Evolutionary conservation across 2,329 filamentous ascomycete species (phyloP).

Genomic region (Clonostachys rosea): DNA sequence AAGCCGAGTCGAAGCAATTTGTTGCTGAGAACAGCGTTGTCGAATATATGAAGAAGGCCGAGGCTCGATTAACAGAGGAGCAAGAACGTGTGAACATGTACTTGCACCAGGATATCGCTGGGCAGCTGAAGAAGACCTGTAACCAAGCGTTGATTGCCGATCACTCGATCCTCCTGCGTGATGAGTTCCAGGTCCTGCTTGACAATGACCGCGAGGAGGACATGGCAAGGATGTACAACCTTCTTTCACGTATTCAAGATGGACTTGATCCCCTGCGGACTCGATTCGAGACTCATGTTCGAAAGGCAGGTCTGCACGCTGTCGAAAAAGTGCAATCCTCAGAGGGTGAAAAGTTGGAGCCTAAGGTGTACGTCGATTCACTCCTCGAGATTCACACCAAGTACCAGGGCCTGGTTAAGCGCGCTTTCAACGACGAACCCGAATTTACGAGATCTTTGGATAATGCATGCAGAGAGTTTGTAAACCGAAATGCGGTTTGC

Average conservation of each 20-base stretch:
- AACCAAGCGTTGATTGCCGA: conserved; percentile 86
- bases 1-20: conserved; percentile 89
- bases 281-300: conserved; percentile 88
- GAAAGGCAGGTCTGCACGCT: conserved; percentile 81
- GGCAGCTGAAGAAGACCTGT: conserved; percentile 79
- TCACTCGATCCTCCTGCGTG: conserved; percentile 79
- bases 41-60: conserved; percentile 99
- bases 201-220: conserved; percentile 95
- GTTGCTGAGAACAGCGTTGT: conserved; percentile 96
- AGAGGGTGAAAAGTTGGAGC: conserved; percentile 85
- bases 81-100: conserved; percentile 91
- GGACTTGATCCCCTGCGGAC: conserved; percentile 83
- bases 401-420: conserved; percentile 86
- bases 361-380: conserved; percentile 94
- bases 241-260: conserved; percentile 84
- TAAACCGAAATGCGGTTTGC: conserved; percentile 96
- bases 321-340: conserved; percentile 85
- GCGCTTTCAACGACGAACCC: conserved; percentile 89
- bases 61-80: conserved; percentile 83
- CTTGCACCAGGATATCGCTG: conserved; percentile 83
- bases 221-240: conserved; percentile 92
- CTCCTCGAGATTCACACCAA: conserved; percentile 91
- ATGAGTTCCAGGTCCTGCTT: conserved; percentile 91
- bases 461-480: conserved; percentile 95
- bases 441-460: conserved; percentile 96